Conservation (phyloP, 257 asterid species). For the Forsythia suspensa region DNA sequence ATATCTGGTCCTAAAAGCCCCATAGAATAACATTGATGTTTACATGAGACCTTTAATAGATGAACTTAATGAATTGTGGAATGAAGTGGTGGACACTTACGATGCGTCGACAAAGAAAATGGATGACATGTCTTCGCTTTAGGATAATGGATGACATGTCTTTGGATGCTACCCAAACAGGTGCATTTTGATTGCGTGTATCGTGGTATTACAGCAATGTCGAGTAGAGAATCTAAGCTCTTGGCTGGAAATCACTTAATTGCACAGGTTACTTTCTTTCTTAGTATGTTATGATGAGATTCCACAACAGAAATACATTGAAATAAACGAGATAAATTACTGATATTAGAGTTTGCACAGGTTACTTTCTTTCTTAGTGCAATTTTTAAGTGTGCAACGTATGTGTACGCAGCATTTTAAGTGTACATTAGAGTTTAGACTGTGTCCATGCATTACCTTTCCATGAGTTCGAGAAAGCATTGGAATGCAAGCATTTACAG, state of each 20-base stretch:
- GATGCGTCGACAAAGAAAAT: too few relatives aligned
- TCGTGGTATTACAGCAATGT: slow-evolving; percentile 88
- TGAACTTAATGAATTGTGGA: too few relatives aligned
- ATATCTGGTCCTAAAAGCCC: too few relatives aligned
- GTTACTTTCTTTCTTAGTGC: too few relatives aligned
- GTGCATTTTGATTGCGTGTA: slow-evolving; percentile 92
- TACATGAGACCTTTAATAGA: too few relatives aligned
- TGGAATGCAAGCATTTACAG: slow-evolving; percentile 33
- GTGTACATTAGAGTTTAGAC: not conserved
- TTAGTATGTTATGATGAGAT: slow-evolving; percentile 4
- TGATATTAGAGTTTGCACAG: slow-evolving; percentile 12
- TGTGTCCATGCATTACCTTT: slow-evolving; percentile 29
- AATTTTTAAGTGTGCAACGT: too few relatives aligned
- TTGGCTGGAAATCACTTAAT: slow-evolving; percentile 88
- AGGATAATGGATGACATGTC: slow-evolving; percentile 9
- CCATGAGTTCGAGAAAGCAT: slow-evolving; percentile 65
- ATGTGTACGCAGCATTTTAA: not conserved
- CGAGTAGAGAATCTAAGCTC: slow-evolving; percentile 92
- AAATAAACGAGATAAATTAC: not conserved
- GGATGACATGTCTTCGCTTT: slow-evolving; percentile 1
- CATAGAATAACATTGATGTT: too few relatives aligned
- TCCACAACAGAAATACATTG: not conserved
- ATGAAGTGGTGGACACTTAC: too few relatives aligned
- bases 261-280: slow-evolving; percentile 47
- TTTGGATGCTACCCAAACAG: slow-evolving; percentile 29